These are phyloP conservation scores for Olyra latifolia DNA, from an alignment of 176 grass and related monocot genomes.

Conservation along the genomic window DNA sequence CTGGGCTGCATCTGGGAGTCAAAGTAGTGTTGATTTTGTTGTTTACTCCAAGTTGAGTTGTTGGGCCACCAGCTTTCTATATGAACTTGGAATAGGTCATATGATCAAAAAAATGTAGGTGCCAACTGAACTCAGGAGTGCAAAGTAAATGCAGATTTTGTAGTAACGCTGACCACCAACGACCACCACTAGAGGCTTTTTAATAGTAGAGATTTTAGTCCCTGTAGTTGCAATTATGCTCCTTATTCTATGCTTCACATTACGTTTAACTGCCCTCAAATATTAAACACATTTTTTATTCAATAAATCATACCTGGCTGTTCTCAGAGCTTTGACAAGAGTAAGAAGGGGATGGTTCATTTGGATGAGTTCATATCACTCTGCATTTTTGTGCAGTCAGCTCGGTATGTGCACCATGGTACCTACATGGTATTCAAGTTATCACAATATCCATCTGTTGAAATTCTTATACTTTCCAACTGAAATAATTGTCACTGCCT, in stretches of 20 bases:
- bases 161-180: background rate
- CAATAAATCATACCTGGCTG: background rate
- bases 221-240: background rate
- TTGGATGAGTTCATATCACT: conserved; percentile 87
- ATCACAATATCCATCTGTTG: background rate
- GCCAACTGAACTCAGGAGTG: background rate
- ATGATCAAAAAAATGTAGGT: background rate
- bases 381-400: conserved; percentile 86
- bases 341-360: conserved; percentile 76
- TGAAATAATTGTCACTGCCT: background rate
- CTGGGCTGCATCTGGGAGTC: background rate
- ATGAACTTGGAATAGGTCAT: background rate
- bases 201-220: too few relatives aligned
- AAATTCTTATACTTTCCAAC: background rate
- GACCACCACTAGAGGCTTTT: too few relatives aligned
- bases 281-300: background rate
- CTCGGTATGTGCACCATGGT: conserved; percentile 52
- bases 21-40: background rate
- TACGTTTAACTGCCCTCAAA: background rate
- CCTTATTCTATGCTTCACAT: background rate
- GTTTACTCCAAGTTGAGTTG: background rate
- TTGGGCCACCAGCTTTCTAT: background rate
- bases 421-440: background rate
- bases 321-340: conserved; percentile 86
- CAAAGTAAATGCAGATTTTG: background rate